phyloP scores from a whole-genome alignment of 345 rosid species.

The Noccaea caerulescens region DNA sequence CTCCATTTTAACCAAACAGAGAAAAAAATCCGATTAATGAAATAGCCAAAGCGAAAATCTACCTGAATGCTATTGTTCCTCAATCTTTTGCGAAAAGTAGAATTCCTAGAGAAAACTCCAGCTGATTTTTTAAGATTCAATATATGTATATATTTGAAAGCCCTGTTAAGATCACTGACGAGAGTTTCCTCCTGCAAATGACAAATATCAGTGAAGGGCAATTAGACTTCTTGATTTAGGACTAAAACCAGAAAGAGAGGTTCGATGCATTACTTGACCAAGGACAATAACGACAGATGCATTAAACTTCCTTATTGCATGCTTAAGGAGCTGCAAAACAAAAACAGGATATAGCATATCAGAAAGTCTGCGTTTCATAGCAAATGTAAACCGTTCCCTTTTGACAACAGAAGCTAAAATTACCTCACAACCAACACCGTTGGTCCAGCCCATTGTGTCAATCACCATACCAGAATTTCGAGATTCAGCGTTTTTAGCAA shows the following conservation, averaged over 20 bases:
- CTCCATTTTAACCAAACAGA: background rate
- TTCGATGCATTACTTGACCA: conserved; percentile 27
- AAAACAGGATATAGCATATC: background rate
- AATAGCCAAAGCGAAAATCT: background rate
- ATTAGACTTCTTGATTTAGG: conserved; percentile 13
- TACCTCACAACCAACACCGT: conserved; percentile 74
- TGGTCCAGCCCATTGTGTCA: conserved; percentile 90
- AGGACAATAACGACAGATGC: conserved; percentile 29
- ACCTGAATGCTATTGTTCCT: conserved; percentile 17
- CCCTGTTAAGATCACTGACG: background rate
- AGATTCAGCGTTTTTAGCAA: conserved; percentile 58
- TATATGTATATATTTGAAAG: conserved; percentile 12
- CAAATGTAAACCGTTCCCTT: background rate
- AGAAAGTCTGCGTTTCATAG: background rate
- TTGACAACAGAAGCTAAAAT: background rate
- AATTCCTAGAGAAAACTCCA: conserved; percentile 13
- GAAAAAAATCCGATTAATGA: background rate
- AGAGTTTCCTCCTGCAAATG: conserved; percentile 15
- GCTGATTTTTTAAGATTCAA: conserved; percentile 31
- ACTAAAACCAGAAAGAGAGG: background rate
- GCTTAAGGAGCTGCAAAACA: conserved; percentile 33
- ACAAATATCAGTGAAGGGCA: background rate
- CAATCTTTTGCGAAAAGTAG: conserved; percentile 7
- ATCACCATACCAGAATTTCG: conserved; percentile 82
- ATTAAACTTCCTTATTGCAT: conserved; percentile 25